phyloP scores from a whole-genome alignment of 306 rosid species.

The Adenanthera pavonina region DNA sequence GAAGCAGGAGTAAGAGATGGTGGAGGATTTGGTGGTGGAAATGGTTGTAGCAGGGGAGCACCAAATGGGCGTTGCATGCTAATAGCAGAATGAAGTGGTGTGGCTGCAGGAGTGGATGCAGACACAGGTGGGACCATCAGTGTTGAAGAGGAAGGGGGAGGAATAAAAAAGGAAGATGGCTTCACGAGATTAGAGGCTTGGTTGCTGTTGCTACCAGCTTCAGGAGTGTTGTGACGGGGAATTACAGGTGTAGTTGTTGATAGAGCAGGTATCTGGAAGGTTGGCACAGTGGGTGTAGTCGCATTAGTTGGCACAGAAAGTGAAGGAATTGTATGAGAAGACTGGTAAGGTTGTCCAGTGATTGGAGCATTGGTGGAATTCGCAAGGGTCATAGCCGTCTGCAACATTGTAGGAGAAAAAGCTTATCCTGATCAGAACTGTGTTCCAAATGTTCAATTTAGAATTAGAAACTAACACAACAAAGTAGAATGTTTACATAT shows the following conservation, averaged over 20 bases:
- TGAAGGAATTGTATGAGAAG: conserved; percentile 47
- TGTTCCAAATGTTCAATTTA: neutral
- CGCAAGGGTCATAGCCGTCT: conserved; percentile 61
- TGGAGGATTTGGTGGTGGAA: conserved; percentile 72
- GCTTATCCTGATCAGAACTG: neutral
- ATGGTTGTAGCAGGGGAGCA: conserved; percentile 65
- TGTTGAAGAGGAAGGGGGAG: conserved; percentile 56
- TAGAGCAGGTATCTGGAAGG: conserved; percentile 54
- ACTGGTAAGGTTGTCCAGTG: conserved; percentile 54
- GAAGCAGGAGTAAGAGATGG: conserved; percentile 62
- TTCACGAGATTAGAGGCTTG: conserved; percentile 54
- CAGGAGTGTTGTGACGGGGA: conserved; percentile 49
- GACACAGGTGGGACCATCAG: conserved; percentile 44
- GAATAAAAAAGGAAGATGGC: conserved; percentile 53
- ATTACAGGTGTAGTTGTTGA: conserved; percentile 51
- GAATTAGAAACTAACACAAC: neutral
- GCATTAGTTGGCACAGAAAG: conserved; percentile 46
- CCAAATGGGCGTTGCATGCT: conserved; percentile 59
- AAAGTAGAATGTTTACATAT: neutral
- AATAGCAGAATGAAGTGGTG: conserved; percentile 56
- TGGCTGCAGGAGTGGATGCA: conserved; percentile 56
- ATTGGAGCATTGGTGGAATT: conserved; percentile 54
- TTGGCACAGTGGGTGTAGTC: conserved; percentile 50
- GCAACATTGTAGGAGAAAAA: conserved; percentile 33
- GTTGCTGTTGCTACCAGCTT: conserved; percentile 49